Evolutionary conservation across 495 filamentous ascomycete species (phyloP), one percentile per base, ranked within the genome.

Genomic region (Penicillium coprophilum): DNA sequence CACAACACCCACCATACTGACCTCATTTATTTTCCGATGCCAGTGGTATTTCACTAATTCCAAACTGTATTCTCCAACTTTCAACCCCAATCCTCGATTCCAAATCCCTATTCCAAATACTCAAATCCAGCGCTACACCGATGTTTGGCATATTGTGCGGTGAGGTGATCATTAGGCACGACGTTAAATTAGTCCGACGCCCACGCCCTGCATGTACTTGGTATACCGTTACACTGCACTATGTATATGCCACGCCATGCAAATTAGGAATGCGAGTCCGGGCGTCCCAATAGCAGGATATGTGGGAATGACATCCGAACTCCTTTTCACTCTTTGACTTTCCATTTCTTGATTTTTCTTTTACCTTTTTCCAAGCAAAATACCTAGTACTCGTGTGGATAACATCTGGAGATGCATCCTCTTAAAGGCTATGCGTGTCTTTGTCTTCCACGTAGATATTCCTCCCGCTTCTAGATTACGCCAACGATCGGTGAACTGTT

Each of bases 161-260:
- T 46, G 20, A 46, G 51, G 30, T 24, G 52, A 15, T 24, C 10
- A 15, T 13, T 15, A 47, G 15, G 10, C 45, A 28, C 31, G 52
- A 36, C 41, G 52, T 54, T 15, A 12, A 46, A 19, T 27, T 46
- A 46, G 32, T 8, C 27, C 38, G 46, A 49, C 17, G 31, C 30
- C 50, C 50, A 52, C 43, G 36, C 34, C 23, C 36, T 43, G 38
- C n/a, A 41, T 19, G 24, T n/a, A 38, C 32, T 15, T 32, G 24
- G 47, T 7, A 52, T 20, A 6, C 19, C 23, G 52, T 54, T 46
- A 54, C 52, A 54, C 52, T 4, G 17, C 52, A 43, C 41, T 46
- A 54, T 46, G 43, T 54, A 54, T 54, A 54, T 54, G 43, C 52
- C 52, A 54, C 30, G 52, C 52, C 21, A 43, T 17, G 28, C 52